Evolutionary conservation across 208 protist species (phyloP).

Genomic region (Trypanosoma conorhini): DNA sequence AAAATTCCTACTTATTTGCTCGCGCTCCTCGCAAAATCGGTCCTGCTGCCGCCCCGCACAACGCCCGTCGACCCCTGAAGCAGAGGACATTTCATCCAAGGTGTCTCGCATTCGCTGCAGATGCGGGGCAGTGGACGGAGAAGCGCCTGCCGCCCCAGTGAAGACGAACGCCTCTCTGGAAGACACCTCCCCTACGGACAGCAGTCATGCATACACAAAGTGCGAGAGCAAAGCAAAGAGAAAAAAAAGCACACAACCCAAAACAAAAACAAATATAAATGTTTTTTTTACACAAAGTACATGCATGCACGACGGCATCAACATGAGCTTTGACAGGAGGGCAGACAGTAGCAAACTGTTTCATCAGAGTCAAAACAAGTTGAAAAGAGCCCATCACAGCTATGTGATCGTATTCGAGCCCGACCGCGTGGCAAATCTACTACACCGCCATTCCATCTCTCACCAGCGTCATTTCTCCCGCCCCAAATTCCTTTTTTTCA

Average conservation of each 20-base stretch:
- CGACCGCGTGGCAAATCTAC: background rate
- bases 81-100: slow-evolving; percentile 33
- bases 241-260: background rate
- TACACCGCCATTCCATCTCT: background rate
- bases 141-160: background rate
- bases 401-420: background rate
- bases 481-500: background rate
- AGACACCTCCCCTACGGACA: background rate
- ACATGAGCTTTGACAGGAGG: too few species aligned
- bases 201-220: background rate
- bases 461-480: background rate
- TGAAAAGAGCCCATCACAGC: background rate
- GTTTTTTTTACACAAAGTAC: too few species aligned
- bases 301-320: too few species aligned
- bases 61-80: slow-evolving; percentile 29
- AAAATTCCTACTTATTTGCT: slow-evolving; percentile 27
- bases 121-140: slow-evolving; percentile 24
- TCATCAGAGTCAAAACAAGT: too few species aligned
- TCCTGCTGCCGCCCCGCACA: slow-evolving; percentile 21
- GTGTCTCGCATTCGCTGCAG: slow-evolving; percentile 31
- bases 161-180: background rate
- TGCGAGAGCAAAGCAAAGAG: background rate
- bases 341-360: too few species aligned
- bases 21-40: slow-evolving; percentile 26
- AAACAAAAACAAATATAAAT: too few species aligned